Conservation (phyloP, 805 yeast species). For the Lipomyces starkeyi region DNA sequence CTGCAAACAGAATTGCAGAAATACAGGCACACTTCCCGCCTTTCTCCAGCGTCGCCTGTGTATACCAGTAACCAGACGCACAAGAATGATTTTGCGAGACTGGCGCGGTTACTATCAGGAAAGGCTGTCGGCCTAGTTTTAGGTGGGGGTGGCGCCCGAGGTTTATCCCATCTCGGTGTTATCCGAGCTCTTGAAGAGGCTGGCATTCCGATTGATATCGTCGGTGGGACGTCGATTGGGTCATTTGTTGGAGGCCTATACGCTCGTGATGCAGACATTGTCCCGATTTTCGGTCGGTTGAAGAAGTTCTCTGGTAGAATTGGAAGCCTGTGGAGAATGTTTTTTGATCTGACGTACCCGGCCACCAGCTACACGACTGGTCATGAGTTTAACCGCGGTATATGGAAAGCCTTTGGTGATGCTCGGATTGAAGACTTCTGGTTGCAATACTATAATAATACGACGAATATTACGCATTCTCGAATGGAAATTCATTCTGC, state of each 20-base stretch:
- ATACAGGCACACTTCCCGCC: conserved; percentile 25
- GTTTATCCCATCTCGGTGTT: conserved; percentile 89
- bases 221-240: conserved; percentile 97
- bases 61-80: conserved; percentile 56
- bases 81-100: conserved; percentile 85
- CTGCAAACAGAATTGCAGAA: conserved; percentile 45
- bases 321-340: conserved; percentile 82
- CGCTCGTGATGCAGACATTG: conserved; percentile 89
- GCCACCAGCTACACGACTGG: conserved; percentile 95
- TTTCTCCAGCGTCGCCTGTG: conserved; percentile 36
- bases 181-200: conserved; percentile 87
- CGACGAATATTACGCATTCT: conserved; percentile 93
- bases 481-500: conserved; percentile 91
- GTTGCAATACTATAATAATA: conserved; percentile 85
- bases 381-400: conserved; percentile 93
- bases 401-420: conserved; percentile 96
- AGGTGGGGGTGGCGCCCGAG: conserved; percentile 99
- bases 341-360: conserved; percentile 88
- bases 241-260: conserved; percentile 94
- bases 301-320: conserved; percentile 84
- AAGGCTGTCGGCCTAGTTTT: conserved; percentile 92
- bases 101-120: conserved; percentile 89
- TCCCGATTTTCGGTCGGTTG: conserved; percentile 87
- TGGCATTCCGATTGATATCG: conserved; percentile 90
- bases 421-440: conserved; percentile 94